phyloP scores from a whole-genome alignment of 495 filamentous ascomycete species.

The Diplogelasinospora grovesii region DNA sequence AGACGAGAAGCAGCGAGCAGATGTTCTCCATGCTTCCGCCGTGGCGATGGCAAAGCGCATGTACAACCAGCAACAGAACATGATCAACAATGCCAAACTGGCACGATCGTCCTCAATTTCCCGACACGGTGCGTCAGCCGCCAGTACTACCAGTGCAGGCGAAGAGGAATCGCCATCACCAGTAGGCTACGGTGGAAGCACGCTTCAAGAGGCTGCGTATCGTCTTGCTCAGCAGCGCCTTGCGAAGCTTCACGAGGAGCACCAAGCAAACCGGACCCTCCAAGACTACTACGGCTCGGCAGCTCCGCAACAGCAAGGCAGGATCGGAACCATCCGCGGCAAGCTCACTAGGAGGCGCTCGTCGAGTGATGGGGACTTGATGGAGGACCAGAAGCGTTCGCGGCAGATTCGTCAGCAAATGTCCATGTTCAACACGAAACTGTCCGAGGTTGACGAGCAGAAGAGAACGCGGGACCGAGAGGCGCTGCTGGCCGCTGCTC shows the following conservation, averaged over 20 bases:
- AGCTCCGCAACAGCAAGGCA: slow-evolving; percentile 32
- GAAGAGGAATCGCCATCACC: slow-evolving; percentile 25
- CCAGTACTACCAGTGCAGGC: not conserved
- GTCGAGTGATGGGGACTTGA: slow-evolving; percentile 58
- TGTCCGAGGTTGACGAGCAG: slow-evolving; percentile 64
- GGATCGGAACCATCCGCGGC: slow-evolving; percentile 46
- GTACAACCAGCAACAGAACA: slow-evolving; percentile 60
- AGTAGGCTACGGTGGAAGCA: slow-evolving; percentile 45
- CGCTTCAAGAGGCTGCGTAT: slow-evolving; percentile 76
- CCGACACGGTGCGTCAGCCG: slow-evolving; percentile 17
- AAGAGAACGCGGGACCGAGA: slow-evolving; percentile 70
- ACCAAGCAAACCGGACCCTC: slow-evolving; percentile 48
- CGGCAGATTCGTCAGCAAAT: slow-evolving; percentile 73
- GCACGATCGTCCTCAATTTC: slow-evolving; percentile 20
- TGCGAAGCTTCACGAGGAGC: slow-evolving; percentile 68
- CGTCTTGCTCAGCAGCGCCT: slow-evolving; percentile 78
- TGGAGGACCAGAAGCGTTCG: slow-evolving; percentile 60
- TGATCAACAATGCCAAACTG: slow-evolving; percentile 39
- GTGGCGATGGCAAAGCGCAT: slow-evolving; percentile 83
- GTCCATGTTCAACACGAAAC: slow-evolving; percentile 61
- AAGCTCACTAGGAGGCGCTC: slow-evolving; percentile 57
- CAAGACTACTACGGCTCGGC: slow-evolving; percentile 62
- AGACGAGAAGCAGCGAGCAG: slow-evolving; percentile 63
- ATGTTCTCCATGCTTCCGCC: slow-evolving; percentile 71
- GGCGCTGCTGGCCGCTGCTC: slow-evolving; percentile 67